A percentile compares a stretch with the other conserved stretches of the same genome.
These are phyloP conservation scores for Neofusicoccum umdonicola DNA, from an alignment of 2,329 filamentous ascomycete species.

Conservation along the genomic window DNA sequence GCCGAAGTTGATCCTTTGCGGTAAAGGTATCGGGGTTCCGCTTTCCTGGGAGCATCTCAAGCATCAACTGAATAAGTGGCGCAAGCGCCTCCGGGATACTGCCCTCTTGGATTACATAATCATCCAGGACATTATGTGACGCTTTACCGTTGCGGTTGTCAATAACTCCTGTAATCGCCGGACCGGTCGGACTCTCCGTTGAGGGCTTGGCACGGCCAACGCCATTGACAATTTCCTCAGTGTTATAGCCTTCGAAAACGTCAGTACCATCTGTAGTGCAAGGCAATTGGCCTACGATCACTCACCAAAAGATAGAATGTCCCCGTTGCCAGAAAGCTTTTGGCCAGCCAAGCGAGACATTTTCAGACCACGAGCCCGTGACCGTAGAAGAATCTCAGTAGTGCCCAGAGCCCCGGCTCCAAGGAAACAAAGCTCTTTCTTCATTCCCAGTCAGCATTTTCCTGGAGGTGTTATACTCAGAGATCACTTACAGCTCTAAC, in stretches of 20 bases:
- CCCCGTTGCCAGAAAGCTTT: conserved; percentile 62
- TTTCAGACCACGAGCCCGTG: conserved; percentile 48
- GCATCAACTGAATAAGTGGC: conserved; percentile 55
- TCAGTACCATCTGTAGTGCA: not conserved
- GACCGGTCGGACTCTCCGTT: conserved; percentile 55
- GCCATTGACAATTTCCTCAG: conserved; percentile 55
- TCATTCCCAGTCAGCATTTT: not conserved
- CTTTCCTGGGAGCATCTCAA: conserved; percentile 55
- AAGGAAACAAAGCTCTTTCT: conserved; percentile 62
- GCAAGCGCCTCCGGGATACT: conserved; percentile 58
- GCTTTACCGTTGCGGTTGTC: conserved; percentile 54
- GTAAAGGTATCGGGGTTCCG: conserved; percentile 39
- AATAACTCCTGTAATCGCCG: conserved; percentile 63
- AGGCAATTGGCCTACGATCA: too few relatives aligned
- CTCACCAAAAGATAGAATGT: conserved; percentile 59
- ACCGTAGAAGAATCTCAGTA: conserved; percentile 53
- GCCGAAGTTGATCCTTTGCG: conserved; percentile 45
- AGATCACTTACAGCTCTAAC: conserved; percentile 52
- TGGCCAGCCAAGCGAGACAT: conserved; percentile 54
- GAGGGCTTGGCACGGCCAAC: conserved; percentile 54
- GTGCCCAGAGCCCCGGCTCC: conserved; percentile 65
- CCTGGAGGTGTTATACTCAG: not conserved
- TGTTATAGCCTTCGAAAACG: conserved; percentile 51
- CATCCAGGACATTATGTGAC: conserved; percentile 51
- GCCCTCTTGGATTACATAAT: conserved; percentile 64